Evolutionary conservation across 495 filamentous ascomycete species (phyloP).

Genomic region (Durotheca rogersii): DNA sequence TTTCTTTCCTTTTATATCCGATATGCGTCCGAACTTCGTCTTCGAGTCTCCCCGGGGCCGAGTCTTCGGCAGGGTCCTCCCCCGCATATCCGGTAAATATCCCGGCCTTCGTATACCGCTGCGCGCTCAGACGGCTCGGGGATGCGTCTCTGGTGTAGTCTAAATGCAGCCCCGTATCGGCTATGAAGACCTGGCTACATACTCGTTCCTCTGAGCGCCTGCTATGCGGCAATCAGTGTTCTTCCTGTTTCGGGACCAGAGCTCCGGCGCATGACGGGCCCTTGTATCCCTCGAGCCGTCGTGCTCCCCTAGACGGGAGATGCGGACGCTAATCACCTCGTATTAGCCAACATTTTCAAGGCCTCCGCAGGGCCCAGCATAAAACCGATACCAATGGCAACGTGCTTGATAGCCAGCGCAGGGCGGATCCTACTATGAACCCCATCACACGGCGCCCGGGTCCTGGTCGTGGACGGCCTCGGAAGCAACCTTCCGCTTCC

Average conservation of each 20-base stretch:
- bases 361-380: slow-evolving; percentile 48
- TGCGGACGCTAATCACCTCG: slow-evolving; percentile 18
- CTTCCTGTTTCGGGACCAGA: background rate
- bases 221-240: background rate
- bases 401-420: slow-evolving; percentile 28
- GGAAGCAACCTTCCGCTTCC: slow-evolving; percentile 36
- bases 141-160: slow-evolving; percentile 2
- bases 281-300: background rate
- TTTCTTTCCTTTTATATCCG: slow-evolving; percentile 9
- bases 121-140: slow-evolving; percentile 1
- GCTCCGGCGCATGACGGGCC: background rate
- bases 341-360: slow-evolving; percentile 53
- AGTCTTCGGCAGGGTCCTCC: background rate
- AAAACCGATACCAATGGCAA: slow-evolving; percentile 41
- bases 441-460: slow-evolving; percentile 53
- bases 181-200: background rate
- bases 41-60: too few relatives aligned
- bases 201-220: background rate
- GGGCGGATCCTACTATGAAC: slow-evolving; percentile 46
- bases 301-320: background rate
- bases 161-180: background rate
- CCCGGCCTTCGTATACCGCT: background rate
- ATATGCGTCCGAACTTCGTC: too few relatives aligned
- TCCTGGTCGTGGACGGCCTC: slow-evolving; percentile 49
- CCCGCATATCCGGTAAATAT: background rate